phyloP scores from a whole-genome alignment of 108 stramenopile species.

The Aurantiochytrium sp. region DNA sequence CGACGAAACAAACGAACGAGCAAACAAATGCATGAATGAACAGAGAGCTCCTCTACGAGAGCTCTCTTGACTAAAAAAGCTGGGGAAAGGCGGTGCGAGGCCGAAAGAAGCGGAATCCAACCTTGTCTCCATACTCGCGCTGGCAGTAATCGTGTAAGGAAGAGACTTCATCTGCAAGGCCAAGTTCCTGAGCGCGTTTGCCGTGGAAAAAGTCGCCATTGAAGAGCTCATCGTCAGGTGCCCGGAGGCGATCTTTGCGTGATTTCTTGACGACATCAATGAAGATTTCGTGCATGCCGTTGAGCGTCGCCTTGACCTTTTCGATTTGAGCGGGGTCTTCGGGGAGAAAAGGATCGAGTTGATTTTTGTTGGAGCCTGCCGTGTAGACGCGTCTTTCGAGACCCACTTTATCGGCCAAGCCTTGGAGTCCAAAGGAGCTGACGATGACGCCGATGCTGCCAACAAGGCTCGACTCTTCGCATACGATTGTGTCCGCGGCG shows the following conservation, averaged over 20 bases:
- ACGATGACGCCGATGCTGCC: constrained; percentile 78
- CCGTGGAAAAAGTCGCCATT: neutral
- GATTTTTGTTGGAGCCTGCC: neutral
- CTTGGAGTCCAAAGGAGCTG: neutral
- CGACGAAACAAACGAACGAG: too few relatives aligned
- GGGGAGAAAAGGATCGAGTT: neutral
- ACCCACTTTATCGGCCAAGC: neutral
- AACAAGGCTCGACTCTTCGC: constrained; percentile 57
- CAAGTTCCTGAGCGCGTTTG: neutral
- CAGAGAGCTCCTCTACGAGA: too few relatives aligned
- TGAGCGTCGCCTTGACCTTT: neutral
- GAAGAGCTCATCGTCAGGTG: neutral
- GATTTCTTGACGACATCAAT: neutral
- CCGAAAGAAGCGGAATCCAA: neutral
- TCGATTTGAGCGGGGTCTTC: neutral
- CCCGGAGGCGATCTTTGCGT: neutral
- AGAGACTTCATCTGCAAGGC: neutral
- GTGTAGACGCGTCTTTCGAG: neutral
- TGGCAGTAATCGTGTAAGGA: neutral
- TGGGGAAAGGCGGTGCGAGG: neutral
- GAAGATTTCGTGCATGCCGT: neutral
- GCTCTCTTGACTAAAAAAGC: neutral
- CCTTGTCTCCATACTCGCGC: neutral
- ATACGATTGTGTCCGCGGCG: constrained; percentile 17
- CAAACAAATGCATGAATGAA: too few relatives aligned